Evolutionary conservation across 805 yeast genomes (phyloP).

Genomic region (Torulaspora delbrueckii): DNA sequence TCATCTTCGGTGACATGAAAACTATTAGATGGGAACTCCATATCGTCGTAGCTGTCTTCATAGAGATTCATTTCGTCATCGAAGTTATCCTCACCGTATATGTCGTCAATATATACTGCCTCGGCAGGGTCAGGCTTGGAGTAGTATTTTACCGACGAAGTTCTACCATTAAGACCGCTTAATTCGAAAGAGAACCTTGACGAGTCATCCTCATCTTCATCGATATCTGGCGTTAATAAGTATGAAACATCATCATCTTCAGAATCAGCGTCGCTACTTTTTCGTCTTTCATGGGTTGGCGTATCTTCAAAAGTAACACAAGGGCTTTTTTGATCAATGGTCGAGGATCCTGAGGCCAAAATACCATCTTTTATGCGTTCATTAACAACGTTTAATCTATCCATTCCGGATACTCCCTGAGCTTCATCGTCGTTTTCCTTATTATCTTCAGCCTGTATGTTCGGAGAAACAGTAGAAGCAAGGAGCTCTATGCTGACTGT

Average conservation of each 20-base stretch:
- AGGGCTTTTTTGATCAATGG: neutral
- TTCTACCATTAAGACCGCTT: constrained; percentile 44
- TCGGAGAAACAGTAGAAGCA: constrained; percentile 13
- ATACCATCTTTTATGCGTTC: neutral
- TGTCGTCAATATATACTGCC: constrained; percentile 38
- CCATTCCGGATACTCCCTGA: neutral
- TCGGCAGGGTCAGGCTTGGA: constrained; percentile 31
- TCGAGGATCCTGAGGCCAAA: neutral
- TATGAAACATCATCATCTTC: constrained; percentile 7
- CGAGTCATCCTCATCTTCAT: constrained; percentile 23
- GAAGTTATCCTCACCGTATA: constrained; percentile 39
- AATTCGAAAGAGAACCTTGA: constrained; percentile 48
- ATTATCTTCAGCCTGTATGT: neutral
- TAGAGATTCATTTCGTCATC: constrained; percentile 41
- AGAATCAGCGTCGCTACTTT: neutral
- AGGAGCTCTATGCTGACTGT: constrained; percentile 10
- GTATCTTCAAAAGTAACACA: constrained; percentile 1
- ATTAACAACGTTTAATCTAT: neutral
- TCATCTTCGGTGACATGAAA: constrained; percentile 18
- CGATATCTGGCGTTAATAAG: constrained; percentile 9
- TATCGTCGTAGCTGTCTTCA: constrained; percentile 27
- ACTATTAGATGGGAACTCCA: constrained; percentile 34
- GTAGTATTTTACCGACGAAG: constrained; percentile 51
- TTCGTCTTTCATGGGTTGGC: neutral
- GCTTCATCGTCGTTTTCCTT: too few relatives aligned